Base-by-base conservation (phyloP, 1,284 basidiomycete species). In the Puccinia novopanici region DNA sequence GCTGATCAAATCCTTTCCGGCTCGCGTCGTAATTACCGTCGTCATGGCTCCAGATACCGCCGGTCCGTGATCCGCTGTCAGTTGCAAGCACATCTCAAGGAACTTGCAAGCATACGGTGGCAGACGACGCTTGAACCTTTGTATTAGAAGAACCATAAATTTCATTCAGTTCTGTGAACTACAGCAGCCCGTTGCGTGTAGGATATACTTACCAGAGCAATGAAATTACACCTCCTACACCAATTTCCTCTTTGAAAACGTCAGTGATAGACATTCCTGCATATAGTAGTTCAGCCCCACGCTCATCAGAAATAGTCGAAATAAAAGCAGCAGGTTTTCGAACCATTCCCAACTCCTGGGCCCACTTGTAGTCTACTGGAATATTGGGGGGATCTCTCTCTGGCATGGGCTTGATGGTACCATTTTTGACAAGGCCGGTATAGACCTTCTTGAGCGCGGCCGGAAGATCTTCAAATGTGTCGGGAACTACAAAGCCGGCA, bases 291-390 rank as follows among this genome's bases (percentile, higher is more conserved):
- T 99, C 97, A 87, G 98, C 95, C 3, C 96, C 96, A 86, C 96
- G 93, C 89, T 99, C 97, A 88, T 99, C 97, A 81, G 95, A 98
- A 87, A 99, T 99, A 83, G 97, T 98, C 75, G 95, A 98, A 89
- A 99, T 98, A 90, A 99, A 99, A 17, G 96, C 95, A 63, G 96
- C 95, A 57, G 96, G 96, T 89, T 98, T 98, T 86, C 96, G 92
- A 87, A 99, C 95, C 86, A 98, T 91, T 81, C 96, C 96, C 81
- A 98, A 92, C 88, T 98, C 96, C 89, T 89, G 87, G 63, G 96
- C 96, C 96, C 96, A 98, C 89, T 98, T 97, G 92, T 98, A 99
- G 89, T 99, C 96, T 93, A 98, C 96, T 40, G 96, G 96, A 86
- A 98, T 98, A 83, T 93, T 91, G 30, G 96, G 96, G 45, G n/a